Evolutionary conservation across 805 yeast species (phyloP), one percentile per base, ranked within the genome.

Genomic region (Isabelozyma heimii): DNA sequence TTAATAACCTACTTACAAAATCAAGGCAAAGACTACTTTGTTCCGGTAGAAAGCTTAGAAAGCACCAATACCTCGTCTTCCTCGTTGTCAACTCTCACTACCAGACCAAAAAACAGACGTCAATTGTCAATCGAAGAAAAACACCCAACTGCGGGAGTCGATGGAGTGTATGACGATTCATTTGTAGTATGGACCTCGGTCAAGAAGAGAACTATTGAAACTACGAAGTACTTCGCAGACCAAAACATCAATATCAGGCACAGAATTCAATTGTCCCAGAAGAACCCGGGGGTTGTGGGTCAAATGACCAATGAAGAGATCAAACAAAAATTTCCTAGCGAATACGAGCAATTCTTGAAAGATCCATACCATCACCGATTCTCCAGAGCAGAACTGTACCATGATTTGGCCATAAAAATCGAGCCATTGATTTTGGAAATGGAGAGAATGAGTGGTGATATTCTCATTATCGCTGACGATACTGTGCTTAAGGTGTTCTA

Each of bases 151-250:
- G 73, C 75, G 1, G 78, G 77, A 2, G 75, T 81, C 7, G 87
- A 83, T 63, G 87, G 85, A 5, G 72, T 76, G 8, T 79, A 75
- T 54, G 82, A 77, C 37, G 80, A 82, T 52, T 80, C 86, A 5
- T 76, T 91, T 58, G 83, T 85, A 3, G 91, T 94, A n/a, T 92
- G 98, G 97, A 91, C 97, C 1, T 95, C 98, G 0, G 89, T 92
- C 4, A 81, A 97, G 52, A 77, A 82, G 54, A 80, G 97, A 61
- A 90, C 97, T 0, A 77, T 84, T 15, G 89, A 91, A 56, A 83
- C 96, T 5, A 90, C 92, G 0, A 76, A 78, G 47, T 82, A 77
- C 48, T 89, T 92, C 65, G 72, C 80, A 37, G 77, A 82, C 10
- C 67, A 70, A 26, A 88, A 89, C 8, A 79, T 89, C 48, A 76